Evolutionary conservation across 73 alveolate species (phyloP).

Genomic region (Uronychia binucleata): DNA sequence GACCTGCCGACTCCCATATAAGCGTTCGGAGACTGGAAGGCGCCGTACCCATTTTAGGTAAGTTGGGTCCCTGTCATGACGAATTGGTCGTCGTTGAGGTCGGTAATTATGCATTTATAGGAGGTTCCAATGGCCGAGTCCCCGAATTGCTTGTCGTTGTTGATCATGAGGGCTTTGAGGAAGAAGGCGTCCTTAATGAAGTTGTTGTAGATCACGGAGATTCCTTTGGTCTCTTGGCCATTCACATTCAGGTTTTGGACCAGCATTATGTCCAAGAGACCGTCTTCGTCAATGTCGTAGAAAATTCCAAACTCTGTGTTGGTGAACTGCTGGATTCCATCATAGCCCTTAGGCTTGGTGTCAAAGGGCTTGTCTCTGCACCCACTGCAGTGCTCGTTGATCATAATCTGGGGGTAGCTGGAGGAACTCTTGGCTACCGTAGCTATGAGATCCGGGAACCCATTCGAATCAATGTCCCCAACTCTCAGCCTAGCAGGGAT

Average conservation of each 20-base stretch:
- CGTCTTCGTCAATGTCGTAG: conserved; percentile 78
- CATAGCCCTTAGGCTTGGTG: not conserved
- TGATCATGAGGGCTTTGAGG: conserved; percentile 50
- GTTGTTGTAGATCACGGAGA: conserved; percentile 49
- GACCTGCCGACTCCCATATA: conserved; percentile 85
- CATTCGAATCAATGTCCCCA: conserved; percentile 76
- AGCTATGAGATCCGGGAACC: conserved; percentile 68
- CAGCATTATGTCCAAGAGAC: conserved; percentile 61
- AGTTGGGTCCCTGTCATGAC: conserved; percentile 66
- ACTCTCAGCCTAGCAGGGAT: conserved; percentile 64
- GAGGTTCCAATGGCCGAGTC: conserved; percentile 61
- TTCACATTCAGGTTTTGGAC: not conserved
- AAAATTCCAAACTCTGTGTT: conserved; percentile 23
- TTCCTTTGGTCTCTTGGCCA: not conserved
- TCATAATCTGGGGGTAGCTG: not conserved
- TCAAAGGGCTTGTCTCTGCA: not conserved
- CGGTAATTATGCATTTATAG: conserved; percentile 62
- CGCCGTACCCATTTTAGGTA: conserved; percentile 69
- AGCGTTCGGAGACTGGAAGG: conserved; percentile 74
- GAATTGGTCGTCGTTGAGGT: conserved; percentile 40
- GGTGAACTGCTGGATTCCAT: not conserved
- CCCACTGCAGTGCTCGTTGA: not conserved
- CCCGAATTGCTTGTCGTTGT: conserved; percentile 13
- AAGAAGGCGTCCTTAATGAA: conserved; percentile 44
- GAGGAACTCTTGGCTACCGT: conserved; percentile 15